These are phyloP conservation scores for Cyclocybe aegerita DNA, from an alignment of 768 basidiomycete species.

Conservation along the genomic window DNA sequence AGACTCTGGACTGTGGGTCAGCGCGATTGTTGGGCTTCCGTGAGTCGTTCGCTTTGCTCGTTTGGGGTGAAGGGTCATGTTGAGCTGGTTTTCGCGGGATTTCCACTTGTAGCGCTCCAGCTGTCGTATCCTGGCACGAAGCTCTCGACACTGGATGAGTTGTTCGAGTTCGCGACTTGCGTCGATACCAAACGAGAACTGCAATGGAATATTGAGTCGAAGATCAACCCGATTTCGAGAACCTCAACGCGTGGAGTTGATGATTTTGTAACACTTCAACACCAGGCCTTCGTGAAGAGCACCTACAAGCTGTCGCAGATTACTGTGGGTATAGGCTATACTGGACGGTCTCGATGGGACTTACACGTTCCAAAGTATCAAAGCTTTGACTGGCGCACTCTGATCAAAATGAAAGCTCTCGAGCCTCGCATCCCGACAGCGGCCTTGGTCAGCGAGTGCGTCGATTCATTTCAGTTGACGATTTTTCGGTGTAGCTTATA, in stretches of 20 bases:
- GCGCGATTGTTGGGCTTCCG: conserved; percentile 57
- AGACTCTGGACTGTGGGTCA: conserved; percentile 81
- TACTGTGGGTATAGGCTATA: conserved; percentile 42
- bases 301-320: conserved; percentile 59
- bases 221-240: conserved; percentile 57
- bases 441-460: conserved; percentile 67
- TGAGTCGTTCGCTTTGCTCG: conserved; percentile 30
- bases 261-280: conserved; percentile 63
- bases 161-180: conserved; percentile 76
- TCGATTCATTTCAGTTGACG: conserved; percentile 2
- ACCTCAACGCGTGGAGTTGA: conserved; percentile 52
- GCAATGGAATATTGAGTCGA: conserved; percentile 79
- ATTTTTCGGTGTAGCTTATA: neutral
- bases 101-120: conserved; percentile 49
- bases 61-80: neutral
- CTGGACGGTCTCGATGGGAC: too few relatives aligned
- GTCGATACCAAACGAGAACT: conserved; percentile 64
- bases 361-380: conserved; percentile 50
- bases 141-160: conserved; percentile 71
- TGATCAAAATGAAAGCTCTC: conserved; percentile 69
- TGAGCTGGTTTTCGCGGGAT: neutral
- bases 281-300: conserved; percentile 55
- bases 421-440: conserved; percentile 57
- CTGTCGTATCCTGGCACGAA: conserved; percentile 65
- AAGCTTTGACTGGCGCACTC: conserved; percentile 81